Evolutionary conservation across 139 green algal species (phyloP), one percentile per base, ranked within the genome.

Genomic region (Diplosphaera chodatii): DNA sequence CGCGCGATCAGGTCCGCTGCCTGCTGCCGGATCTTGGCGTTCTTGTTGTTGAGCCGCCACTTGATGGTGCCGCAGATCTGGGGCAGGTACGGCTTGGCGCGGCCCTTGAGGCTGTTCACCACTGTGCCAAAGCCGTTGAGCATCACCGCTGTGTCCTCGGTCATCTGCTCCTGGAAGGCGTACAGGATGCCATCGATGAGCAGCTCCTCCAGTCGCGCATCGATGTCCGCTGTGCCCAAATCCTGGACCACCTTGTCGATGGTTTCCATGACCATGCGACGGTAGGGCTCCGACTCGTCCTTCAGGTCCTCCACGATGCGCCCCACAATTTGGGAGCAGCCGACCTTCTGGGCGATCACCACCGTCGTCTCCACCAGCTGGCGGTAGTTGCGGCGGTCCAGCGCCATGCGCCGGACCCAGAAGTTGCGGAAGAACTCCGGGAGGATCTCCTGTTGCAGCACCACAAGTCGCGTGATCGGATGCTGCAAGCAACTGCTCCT

Each of bases 31-130:
- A 97, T 91, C 78, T 96, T 94, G 65, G 96, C 90, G 48, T 70
- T 84, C 82, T 98, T 98, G 89, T 99, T 97, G 87, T 99, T 99
- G 28, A 99, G 87, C 40, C 95, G 85, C 95, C 95, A 99, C 86
- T 99, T 99, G 89, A 99, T 97, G 65, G 91, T 98, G 33, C 95
- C 95, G 82, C 87, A 96, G 70, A 99, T 97, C 87, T 99, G 95
- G 18, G 92, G 91, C 64, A 99, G 85, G 82, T 99, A 99, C 8
- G 94, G 93, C 82, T 95, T 94, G 63, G 96, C 87, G 28, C 95
- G 87, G 80, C 88, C 82, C 66, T 92, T 89, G 64, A 99, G 89
- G 29, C 86, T 84, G 84, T 96, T 97, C 63, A 99, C 85, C 23
- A 98, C 89, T 0, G 93, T 98, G 72, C 92, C 95, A 78, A 99